Conservation (phyloP, 2,329 filamentous ascomycete species). For the Catunica adiposa region DNA sequence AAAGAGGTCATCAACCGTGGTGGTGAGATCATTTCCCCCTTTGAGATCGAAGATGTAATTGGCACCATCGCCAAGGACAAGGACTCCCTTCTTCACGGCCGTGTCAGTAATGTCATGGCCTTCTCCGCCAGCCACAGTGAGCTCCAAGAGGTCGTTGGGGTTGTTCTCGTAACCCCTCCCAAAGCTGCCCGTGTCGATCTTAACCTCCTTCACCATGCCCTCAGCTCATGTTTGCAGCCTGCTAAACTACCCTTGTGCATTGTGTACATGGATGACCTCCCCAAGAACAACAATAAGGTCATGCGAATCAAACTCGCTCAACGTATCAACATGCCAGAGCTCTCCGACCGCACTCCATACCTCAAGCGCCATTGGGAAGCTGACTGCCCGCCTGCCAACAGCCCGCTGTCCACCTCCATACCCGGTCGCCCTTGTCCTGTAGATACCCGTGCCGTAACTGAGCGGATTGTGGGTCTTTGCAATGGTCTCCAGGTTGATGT, state of each 20-base stretch:
- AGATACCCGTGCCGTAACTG: slow-evolving; percentile 18
- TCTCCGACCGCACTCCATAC: slow-evolving; percentile 29
- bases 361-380: slow-evolving; percentile 33
- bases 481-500: slow-evolving; percentile 9
- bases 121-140: slow-evolving; percentile 37
- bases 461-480: slow-evolving; percentile 17
- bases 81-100: slow-evolving; percentile 28
- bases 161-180: slow-evolving; percentile 32
- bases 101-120: slow-evolving; percentile 32
- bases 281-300: slow-evolving; percentile 42
- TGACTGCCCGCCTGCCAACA: slow-evolving; percentile 31
- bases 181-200: slow-evolving; percentile 30
- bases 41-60: slow-evolving; percentile 42
- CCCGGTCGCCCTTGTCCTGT: slow-evolving; percentile 21
- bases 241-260: slow-evolving; percentile 36
- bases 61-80: slow-evolving; percentile 28
- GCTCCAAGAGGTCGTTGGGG: slow-evolving; percentile 38
- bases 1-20: slow-evolving; percentile 43
- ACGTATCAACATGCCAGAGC: slow-evolving; percentile 27
- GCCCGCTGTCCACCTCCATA: slow-evolving; percentile 28
- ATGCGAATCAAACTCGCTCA: slow-evolving; percentile 35
- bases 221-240: slow-evolving; percentile 32
- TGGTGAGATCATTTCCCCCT: slow-evolving; percentile 41
- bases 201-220: slow-evolving; percentile 29
- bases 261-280: slow-evolving; percentile 38